These are phyloP conservation scores for Globisporangium sylvaticum DNA, from an alignment of 352 stramenopile genomes.

Conservation along the genomic window DNA sequence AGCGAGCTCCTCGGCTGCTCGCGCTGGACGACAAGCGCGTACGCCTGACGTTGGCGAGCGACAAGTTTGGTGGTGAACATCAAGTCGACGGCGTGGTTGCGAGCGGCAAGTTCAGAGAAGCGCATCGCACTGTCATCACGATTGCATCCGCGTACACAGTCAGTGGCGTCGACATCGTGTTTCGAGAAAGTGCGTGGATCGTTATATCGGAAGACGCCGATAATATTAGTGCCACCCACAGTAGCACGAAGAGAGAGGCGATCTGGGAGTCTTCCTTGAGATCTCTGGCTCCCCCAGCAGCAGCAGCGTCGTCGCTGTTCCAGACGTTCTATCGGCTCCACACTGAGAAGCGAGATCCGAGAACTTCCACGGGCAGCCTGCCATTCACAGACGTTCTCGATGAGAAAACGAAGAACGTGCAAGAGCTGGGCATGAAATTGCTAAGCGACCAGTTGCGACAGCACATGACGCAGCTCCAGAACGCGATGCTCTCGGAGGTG, in stretches of 20 bases:
- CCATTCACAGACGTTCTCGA: neutral
- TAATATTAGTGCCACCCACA: neutral
- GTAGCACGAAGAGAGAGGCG: neutral
- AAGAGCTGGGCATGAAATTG: neutral
- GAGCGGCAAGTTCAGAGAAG: neutral
- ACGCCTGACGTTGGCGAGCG: neutral
- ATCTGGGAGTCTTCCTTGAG: neutral
- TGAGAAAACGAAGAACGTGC: neutral
- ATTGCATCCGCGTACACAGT: neutral
- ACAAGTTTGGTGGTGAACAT: neutral
- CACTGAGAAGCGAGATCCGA: neutral
- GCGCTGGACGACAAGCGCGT: neutral
- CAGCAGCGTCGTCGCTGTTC: neutral
- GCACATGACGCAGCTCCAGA: neutral
- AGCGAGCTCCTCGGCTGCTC: neutral
- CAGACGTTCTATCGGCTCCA: neutral
- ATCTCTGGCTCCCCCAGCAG: neutral
- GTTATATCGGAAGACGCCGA: neutral
- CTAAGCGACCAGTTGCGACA: neutral
- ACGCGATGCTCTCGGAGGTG: neutral
- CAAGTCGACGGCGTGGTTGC: neutral
- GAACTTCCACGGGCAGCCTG: neutral
- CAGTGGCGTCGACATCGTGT: neutral
- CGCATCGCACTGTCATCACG: neutral
- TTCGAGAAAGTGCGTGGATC: constrained; percentile 5